Evolutionary conservation across 768 basidiomycete genomes (phyloP).

Genomic region (Boletus rex-veris): DNA sequence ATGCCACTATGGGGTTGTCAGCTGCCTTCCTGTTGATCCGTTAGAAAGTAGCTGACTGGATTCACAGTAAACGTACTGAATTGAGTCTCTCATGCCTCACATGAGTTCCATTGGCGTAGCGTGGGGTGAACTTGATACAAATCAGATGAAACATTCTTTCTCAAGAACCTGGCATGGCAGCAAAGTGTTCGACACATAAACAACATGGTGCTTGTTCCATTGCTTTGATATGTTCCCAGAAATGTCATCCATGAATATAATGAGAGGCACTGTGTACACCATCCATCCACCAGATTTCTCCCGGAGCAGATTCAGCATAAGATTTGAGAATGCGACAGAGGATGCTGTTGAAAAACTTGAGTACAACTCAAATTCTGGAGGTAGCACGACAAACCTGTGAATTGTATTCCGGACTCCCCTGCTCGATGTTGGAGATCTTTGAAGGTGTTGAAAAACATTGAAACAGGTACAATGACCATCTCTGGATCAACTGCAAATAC

Average conservation of each 20-base stretch:
- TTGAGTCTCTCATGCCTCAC: too few species aligned
- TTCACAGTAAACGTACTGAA: constrained; percentile 13
- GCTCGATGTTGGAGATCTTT: constrained; percentile 7
- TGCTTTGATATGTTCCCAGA: constrained; percentile 36
- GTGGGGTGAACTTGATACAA: constrained; percentile 34
- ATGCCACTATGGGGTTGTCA: background rate
- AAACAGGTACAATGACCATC: background rate
- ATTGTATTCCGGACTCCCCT: background rate
- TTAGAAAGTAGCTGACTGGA: background rate
- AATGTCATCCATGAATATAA: constrained; percentile 36
- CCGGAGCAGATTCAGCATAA: constrained; percentile 22
- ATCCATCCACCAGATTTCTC: constrained; percentile 17
- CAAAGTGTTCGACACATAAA: constrained; percentile 33
- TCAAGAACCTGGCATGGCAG: constrained; percentile 31
- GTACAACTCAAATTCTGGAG: too few species aligned
- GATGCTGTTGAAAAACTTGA: background rate
- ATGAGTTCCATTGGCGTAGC: constrained; percentile 33
- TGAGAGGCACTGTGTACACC: constrained; percentile 21
- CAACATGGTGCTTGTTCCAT: constrained; percentile 36
- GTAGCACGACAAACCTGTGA: constrained; percentile 1
- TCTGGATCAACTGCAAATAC: constrained; percentile 9
- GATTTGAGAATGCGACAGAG: background rate
- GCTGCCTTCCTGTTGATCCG: constrained; percentile 1
- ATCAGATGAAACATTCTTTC: constrained; percentile 30
- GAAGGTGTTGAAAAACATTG: constrained; percentile 10